Conservation (phyloP, 2,329 filamentous ascomycete species). For the Colletotrichum noveboracense region DNA sequence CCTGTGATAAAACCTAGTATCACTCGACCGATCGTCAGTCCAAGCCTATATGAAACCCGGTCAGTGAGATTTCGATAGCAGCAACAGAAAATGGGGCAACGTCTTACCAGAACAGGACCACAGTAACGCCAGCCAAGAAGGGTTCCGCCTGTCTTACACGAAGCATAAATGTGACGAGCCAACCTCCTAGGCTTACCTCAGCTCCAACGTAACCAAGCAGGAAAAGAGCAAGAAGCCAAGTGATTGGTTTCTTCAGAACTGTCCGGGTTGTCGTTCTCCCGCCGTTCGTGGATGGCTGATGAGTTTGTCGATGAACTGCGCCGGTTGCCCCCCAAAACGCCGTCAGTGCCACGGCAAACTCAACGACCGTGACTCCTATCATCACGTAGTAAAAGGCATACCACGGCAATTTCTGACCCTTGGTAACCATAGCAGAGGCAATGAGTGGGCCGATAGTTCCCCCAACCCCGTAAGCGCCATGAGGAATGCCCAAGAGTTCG, state of each 20-base stretch:
- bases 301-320: conserved; percentile 54
- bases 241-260: conserved; percentile 56
- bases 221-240: conserved; percentile 77
- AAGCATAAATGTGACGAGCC: conserved; percentile 89
- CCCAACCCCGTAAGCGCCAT: conserved; percentile 75
- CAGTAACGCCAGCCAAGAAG: conserved; percentile 77
- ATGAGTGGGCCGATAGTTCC: conserved; percentile 73
- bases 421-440: conserved; percentile 75
- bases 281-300: conserved; percentile 34
- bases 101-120: conserved; percentile 74
- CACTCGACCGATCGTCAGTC: conserved; percentile 76
- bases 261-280: conserved; percentile 45
- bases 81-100: conserved; percentile 66
- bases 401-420: conserved; percentile 63
- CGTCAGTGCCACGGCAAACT: conserved; percentile 53
- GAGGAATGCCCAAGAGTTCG: conserved; percentile 75
- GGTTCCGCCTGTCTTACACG: conserved; percentile 69
- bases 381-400: conserved; percentile 80
- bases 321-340: conserved; percentile 71
- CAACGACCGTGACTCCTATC: conserved; percentile 62
- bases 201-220: conserved; percentile 80
- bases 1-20: conserved; percentile 79
- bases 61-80: conserved; percentile 43
- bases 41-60: conserved; percentile 52
- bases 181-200: conserved; percentile 77